Conservation (phyloP, 1,139 yeast species). For the Kluyveromyces sp. region DNA sequence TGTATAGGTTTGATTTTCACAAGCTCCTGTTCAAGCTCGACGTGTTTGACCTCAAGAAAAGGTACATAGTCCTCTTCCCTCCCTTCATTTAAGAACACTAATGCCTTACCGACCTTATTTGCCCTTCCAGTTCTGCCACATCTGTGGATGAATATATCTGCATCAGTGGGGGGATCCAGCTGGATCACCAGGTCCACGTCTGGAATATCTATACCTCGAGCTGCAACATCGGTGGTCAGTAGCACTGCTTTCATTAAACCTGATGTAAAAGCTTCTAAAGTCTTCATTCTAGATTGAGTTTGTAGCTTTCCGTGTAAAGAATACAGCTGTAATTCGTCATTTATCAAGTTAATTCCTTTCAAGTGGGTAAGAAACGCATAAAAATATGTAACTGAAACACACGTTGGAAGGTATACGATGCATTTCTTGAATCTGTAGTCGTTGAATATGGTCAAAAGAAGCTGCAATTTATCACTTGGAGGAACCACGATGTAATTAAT, state of each 20-base stretch:
- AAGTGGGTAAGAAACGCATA: constrained; percentile 47
- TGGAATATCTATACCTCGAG: constrained; percentile 89
- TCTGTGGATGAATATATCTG: constrained; percentile 79
- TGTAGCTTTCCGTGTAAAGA: constrained; percentile 83
- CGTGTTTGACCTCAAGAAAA: constrained; percentile 70
- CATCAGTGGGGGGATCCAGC: constrained; percentile 86
- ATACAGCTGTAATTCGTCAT: constrained; percentile 39
- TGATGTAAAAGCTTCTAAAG: constrained; percentile 53
- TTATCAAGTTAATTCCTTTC: constrained; percentile 16
- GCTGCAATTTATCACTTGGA: constrained; percentile 55
- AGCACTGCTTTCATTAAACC: constrained; percentile 48
- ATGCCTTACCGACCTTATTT: constrained; percentile 71
- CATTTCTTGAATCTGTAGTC: constrained; percentile 60
- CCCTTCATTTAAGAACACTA: constrained; percentile 62
- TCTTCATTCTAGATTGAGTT: constrained; percentile 66
- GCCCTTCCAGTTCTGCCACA: constrained; percentile 95
- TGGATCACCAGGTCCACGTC: constrained; percentile 86
- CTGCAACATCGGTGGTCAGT: constrained; percentile 82
- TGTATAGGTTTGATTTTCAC: constrained; percentile 21
- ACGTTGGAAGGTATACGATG: constrained; percentile 88
- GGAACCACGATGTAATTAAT: constrained; percentile 55
- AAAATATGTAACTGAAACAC: constrained; percentile 71
- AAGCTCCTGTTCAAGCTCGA: constrained; percentile 42
- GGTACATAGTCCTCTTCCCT: constrained; percentile 79
- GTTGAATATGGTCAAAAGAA: constrained; percentile 48